A percentile compares a stretch with the other conserved stretches of the same genome.
Conservation (phyloP, 306 rosid genomes). For the Vigna radiata region DNA sequence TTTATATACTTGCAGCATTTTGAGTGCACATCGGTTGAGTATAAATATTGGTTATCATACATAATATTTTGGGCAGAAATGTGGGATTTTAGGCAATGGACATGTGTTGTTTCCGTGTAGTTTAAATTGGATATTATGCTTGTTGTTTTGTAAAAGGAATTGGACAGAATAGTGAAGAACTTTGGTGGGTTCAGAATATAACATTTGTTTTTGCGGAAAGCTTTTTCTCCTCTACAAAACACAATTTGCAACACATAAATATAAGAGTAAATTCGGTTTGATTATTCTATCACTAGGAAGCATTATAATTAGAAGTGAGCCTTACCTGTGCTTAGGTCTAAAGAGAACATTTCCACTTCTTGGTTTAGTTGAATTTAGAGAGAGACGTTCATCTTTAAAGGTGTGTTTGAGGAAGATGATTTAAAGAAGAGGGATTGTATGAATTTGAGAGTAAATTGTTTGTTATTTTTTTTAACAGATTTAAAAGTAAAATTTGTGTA, state of each 20-base stretch:
- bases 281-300: neutral
- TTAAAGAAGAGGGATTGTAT: slow-evolving; percentile 33
- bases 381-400: slow-evolving; percentile 45
- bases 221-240: slow-evolving; percentile 84
- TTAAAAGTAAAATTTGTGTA: no score
- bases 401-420: slow-evolving; percentile 40
- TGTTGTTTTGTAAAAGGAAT: no score
- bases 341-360: slow-evolving; percentile 52
- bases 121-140: no score
- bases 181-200: slow-evolving; percentile 25
- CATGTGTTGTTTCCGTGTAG: no score
- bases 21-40: no score
- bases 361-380: slow-evolving; percentile 38
- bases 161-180: no score
- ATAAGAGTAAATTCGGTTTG: neutral
- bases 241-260: neutral
- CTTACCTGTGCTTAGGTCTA: slow-evolving; percentile 63
- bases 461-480: no score
- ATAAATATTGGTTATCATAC: no score
- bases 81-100: no score
- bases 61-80: no score
- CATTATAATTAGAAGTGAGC: neutral
- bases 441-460: slow-evolving; percentile 41
- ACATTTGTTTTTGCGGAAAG: slow-evolving; percentile 86
- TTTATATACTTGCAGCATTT: no score